Conservation (phyloP, 257 asterid genomes). For the Solanum chiquidenum region DNA sequence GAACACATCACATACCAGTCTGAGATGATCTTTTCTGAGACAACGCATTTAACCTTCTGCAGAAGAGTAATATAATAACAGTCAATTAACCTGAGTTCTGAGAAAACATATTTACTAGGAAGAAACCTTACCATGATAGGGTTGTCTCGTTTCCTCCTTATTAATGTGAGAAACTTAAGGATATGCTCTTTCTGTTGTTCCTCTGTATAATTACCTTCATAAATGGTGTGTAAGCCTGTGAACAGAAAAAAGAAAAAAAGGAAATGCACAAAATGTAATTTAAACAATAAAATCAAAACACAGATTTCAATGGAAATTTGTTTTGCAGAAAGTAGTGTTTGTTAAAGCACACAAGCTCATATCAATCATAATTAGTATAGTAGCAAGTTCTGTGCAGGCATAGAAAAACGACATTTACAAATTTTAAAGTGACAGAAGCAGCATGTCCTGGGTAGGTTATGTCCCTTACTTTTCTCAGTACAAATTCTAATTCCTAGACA, state of each 20-base stretch:
- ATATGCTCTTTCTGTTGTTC: not conserved
- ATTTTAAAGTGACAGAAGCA: not conserved
- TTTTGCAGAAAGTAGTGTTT: not conserved
- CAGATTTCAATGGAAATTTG: not conserved
- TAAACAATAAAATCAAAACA: not conserved
- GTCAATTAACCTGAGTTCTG: not conserved
- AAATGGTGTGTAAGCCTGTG: not conserved
- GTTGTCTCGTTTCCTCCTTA: not conserved
- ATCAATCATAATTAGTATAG: not conserved
- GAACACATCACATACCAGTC: not conserved
- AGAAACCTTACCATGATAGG: not conserved
- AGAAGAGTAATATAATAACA: not conserved
- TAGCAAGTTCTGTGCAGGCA: not conserved
- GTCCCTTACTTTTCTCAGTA: not conserved
- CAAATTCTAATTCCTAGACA: not conserved
- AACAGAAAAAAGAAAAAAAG: not conserved
- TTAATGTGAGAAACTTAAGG: not conserved
- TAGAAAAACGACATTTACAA: not conserved
- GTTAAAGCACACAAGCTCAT: not conserved
- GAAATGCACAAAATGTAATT: not conserved
- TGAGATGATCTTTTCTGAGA: not conserved
- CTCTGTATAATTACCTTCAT: not conserved
- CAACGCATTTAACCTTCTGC: not conserved
- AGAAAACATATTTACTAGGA: not conserved
- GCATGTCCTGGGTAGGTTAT: not conserved